Conservation (phyloP, 1,284 basidiomycete species). For the Retiboletus flavoniger region DNA sequence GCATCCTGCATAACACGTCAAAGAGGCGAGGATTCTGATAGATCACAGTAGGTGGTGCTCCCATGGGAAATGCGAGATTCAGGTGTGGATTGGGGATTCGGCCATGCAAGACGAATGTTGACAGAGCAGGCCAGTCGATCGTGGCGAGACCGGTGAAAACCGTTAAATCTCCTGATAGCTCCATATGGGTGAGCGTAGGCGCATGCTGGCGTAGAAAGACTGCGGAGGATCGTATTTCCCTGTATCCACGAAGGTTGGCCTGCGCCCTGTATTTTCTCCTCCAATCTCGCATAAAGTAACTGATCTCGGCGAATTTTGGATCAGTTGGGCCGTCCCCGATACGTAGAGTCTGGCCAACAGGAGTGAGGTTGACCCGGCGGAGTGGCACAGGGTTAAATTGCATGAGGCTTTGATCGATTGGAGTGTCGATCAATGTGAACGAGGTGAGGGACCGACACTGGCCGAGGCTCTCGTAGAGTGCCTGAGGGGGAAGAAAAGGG, state of each 20-base stretch:
- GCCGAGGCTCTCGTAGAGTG: slow-evolving; percentile 29
- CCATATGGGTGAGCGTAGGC: slow-evolving; percentile 26
- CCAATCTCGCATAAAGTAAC: slow-evolving; percentile 37
- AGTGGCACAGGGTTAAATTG: slow-evolving; percentile 29
- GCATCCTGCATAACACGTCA: slow-evolving; percentile 31
- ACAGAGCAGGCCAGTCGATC: slow-evolving; percentile 29
- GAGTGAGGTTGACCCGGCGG: slow-evolving; percentile 27
- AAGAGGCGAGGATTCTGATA: slow-evolving; percentile 18
- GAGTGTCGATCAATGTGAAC: slow-evolving; percentile 31
- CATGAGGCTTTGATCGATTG: slow-evolving; percentile 35
- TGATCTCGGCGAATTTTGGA: slow-evolving; percentile 34
- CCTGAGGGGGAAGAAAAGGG: slow-evolving; percentile 32
- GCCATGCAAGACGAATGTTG: slow-evolving; percentile 32
- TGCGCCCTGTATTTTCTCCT: slow-evolving; percentile 36
- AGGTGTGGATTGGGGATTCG: slow-evolving; percentile 22
- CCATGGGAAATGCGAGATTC: slow-evolving; percentile 16
- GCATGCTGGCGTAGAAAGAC: slow-evolving; percentile 35
- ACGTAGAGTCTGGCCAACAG: slow-evolving; percentile 33
- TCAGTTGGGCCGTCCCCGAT: slow-evolving; percentile 35
- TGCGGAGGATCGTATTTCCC: slow-evolving; percentile 32
- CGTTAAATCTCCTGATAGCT: slow-evolving; percentile 31
- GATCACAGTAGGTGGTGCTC: not conserved
- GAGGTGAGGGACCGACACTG: slow-evolving; percentile 29
- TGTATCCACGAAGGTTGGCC: slow-evolving; percentile 28
- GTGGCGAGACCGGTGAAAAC: slow-evolving; percentile 31